These are phyloP conservation scores for Diaporthe sp. DNA, from an alignment of 2,329 filamentous ascomycete genomes.

Conservation along the genomic window DNA sequence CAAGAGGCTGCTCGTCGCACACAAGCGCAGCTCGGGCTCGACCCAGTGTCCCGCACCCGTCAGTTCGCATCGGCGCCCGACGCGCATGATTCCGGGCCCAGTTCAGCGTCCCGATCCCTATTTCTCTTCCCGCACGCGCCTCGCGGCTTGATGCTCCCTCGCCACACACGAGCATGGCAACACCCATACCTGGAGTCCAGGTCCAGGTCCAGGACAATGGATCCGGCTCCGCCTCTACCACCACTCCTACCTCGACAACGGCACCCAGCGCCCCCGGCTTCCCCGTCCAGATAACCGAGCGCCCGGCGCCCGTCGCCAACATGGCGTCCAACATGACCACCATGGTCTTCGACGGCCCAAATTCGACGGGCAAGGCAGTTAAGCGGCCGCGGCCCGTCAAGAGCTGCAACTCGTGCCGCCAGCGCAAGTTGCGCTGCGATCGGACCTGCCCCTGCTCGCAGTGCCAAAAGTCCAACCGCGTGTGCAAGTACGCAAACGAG, in stretches of 20 bases:
- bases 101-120: neutral
- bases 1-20: neutral
- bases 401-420: constrained; percentile 70
- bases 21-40: constrained; percentile 12
- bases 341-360: constrained; percentile 42
- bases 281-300: constrained; percentile 36
- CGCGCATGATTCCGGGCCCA: constrained; percentile 24
- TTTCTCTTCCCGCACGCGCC: constrained; percentile 7
- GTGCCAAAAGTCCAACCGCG: constrained; percentile 69
- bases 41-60: constrained; percentile 19
- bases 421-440: constrained; percentile 71
- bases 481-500: constrained; percentile 67
- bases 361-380: constrained; percentile 54
- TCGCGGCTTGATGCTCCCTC: constrained; percentile 35
- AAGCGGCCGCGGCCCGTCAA: constrained; percentile 69
- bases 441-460: constrained; percentile 69
- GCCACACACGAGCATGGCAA: constrained; percentile 36
- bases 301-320: constrained; percentile 37
- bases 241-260: constrained; percentile 32
- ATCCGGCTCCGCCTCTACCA: constrained; percentile 36
- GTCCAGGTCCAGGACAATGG: constrained; percentile 38
- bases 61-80: constrained; percentile 16
- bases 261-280: constrained; percentile 18
- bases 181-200: constrained; percentile 37
- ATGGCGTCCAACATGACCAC: constrained; percentile 42